Percentiles rank a stretch among this genome's conserved stretches.
These are phyloP conservation scores for Exophiala alcalophila DNA, from an alignment of 2,329 filamentous ascomycete genomes.

Conservation along the genomic window DNA sequence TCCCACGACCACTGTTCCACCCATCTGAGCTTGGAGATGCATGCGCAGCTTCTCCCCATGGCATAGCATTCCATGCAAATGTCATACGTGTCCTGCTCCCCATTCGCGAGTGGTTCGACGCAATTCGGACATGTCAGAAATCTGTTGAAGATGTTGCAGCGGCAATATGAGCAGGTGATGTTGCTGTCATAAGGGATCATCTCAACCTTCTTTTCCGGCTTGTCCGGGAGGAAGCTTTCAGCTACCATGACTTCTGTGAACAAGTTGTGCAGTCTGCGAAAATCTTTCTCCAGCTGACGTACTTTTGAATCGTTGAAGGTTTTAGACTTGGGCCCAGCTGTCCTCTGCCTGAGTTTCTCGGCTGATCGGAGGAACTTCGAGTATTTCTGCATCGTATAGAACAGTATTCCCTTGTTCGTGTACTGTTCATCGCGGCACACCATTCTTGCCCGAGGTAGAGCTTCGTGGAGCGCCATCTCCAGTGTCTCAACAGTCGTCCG, in stretches of 20 bases:
- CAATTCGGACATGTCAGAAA: conserved; percentile 92
- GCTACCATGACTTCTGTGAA: conserved; percentile 77
- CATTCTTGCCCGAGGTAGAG: conserved; percentile 80
- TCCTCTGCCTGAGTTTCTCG: conserved; percentile 49
- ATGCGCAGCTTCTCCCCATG: conserved; percentile 93
- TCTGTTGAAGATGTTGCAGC: conserved; percentile 94
- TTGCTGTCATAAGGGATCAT: conserved; percentile 81
- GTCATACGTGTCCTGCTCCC: conserved; percentile 84
- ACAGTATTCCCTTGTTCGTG: conserved; percentile 95
- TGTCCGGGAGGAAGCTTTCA: conserved; percentile 73
- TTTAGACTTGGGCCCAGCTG: conserved; percentile 38
- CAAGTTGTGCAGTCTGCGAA: conserved; percentile 72
- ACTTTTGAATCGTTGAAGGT: conserved; percentile 50
- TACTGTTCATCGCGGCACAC: conserved; percentile 98
- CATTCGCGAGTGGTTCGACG: conserved; percentile 62
- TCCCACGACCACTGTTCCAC: conserved; percentile 90
- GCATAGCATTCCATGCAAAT: conserved; percentile 97
- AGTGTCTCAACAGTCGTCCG: conserved; percentile 89
- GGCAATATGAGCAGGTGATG: conserved; percentile 92
- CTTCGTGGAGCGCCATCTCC: conserved; percentile 79
- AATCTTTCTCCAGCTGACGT: conserved; percentile 75
- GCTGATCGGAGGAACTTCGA: conserved; percentile 58
- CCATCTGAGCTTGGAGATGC: conserved; percentile 81
- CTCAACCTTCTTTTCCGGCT: conserved; percentile 64
- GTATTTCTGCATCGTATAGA: conserved; percentile 82